Evolutionary conservation across 169 alveolate species (phyloP), one percentile per base, ranked within the genome.

Genomic region (Cystoisospora suis): DNA sequence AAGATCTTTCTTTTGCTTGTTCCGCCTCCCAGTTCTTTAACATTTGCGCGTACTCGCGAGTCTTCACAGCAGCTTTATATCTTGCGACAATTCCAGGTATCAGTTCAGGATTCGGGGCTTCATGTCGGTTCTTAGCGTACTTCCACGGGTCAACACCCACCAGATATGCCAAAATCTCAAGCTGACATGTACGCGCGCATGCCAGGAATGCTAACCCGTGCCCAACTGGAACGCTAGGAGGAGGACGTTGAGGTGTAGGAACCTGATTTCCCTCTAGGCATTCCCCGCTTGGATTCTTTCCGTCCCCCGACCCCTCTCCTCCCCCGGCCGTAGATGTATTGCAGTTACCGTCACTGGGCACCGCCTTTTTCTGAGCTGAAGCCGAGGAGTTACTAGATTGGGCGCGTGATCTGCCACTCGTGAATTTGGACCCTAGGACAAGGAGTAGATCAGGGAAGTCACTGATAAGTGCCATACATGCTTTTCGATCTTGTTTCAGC

Each of bases 131-230:
- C 75, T 86, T 86, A 34, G 91, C 91, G 40, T 69, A 86, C 23
- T 38, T 20, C 91, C 91, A 86, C 27, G 91, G 91, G 75, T 86
- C 83, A 5, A 86, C 91, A 0, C 86, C 91, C 12, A 86, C 75
- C 32, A 86, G 46, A 42, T 86, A 86, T 0, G 91, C n/a, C 23
- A 86, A 44, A 3, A 86, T 56, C 36, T 86, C 91, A 1, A 86
- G 75, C 75, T 86, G 91, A 34, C 45, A 86, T 32, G 91, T 86
- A 0, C 91, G 91, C 29, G 91, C 91, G 15, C 58, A 65, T 0
- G 91, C 47, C 53, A 86, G 59, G 45, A 44, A 65, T 7, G 44
- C 77, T 2, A 17, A 23, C n/a, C n/a, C n/a, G n/a, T n/a, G n/a
- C n/a, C n/a, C n/a, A n/a, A n/a, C n/a, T n/a, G n/a, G n/a, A n/a